Evolutionary conservation across 106 monocot species (phyloP).

Genomic region (Acanthochlamys bracteata): DNA sequence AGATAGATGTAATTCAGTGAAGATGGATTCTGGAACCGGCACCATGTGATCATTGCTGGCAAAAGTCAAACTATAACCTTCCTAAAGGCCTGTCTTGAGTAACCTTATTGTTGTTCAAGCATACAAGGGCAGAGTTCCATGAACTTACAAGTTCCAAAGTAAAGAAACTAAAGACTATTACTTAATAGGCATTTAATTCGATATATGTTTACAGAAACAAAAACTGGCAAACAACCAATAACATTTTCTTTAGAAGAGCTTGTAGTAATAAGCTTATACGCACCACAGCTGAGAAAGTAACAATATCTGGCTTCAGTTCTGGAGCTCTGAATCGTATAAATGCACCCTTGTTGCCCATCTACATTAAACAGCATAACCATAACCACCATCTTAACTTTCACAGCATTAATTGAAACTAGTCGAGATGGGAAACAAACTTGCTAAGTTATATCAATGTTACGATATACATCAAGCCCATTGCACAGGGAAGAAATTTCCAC

Average conservation of each 20-base stretch:
- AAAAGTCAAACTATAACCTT: too few relatives aligned
- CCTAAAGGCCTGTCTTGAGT: too few relatives aligned
- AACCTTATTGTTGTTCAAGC: too few relatives aligned
- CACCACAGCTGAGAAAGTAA: slow-evolving; percentile 84
- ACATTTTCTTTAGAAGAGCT: neutral
- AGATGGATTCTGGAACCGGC: too few relatives aligned
- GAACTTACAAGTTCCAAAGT: too few relatives aligned
- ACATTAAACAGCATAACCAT: slow-evolving; percentile 11
- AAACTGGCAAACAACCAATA: neutral
- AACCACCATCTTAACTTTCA: neutral
- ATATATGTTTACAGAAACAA: neutral
- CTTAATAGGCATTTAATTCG: neutral
- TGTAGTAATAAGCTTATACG: neutral
- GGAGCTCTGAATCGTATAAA: slow-evolving; percentile 72
- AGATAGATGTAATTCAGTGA: too few relatives aligned
- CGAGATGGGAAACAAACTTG: neutral
- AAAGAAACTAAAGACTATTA: too few relatives aligned
- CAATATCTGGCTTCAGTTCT: slow-evolving; percentile 74
- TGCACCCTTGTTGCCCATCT: slow-evolving; percentile 99
- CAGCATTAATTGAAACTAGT: neutral
- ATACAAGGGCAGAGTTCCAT: too few relatives aligned
- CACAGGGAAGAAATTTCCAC: too few relatives aligned
- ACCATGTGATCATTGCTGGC: too few relatives aligned
- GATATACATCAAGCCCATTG: too few relatives aligned
- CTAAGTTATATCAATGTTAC: too few relatives aligned